Evolutionary conservation across 257 asterid species (phyloP).

Genomic region (Schizonepeta tenuifolia): DNA sequence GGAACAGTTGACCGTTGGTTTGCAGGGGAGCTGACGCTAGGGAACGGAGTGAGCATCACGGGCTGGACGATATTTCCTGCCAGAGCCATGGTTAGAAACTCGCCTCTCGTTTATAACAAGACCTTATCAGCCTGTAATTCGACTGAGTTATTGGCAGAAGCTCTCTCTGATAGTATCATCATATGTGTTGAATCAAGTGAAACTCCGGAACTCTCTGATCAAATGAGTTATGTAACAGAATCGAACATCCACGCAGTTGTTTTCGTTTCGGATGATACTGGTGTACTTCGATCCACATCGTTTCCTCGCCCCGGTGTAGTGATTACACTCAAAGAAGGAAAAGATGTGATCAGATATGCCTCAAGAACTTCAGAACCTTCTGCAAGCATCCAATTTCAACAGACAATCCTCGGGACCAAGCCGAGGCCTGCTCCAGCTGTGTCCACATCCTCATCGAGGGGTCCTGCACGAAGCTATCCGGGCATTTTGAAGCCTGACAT

Average conservation of each 20-base stretch:
- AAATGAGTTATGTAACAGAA: conserved; percentile 25
- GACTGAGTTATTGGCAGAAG: conserved; percentile 32
- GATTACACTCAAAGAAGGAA: conserved; percentile 44
- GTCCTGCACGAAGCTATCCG: conserved; percentile 53
- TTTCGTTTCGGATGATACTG: conserved; percentile 42
- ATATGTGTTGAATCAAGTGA: conserved; percentile 41
- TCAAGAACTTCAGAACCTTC: conserved; percentile 28
- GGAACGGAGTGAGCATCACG: conserved; percentile 35
- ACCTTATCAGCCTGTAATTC: conserved; percentile 52
- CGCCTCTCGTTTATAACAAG: conserved; percentile 46
- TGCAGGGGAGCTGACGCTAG: conserved; percentile 46
- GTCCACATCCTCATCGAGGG: conserved; percentile 49
- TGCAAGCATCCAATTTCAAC: conserved; percentile 54
- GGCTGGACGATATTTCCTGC: conserved; percentile 59
- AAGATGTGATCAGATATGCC: conserved; percentile 44
- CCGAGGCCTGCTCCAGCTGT: conserved; percentile 59
- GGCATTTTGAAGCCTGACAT: conserved; percentile 64
- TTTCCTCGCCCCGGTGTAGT: conserved; percentile 50
- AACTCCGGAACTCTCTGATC: conserved; percentile 20
- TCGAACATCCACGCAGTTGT: conserved; percentile 44
- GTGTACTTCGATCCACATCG: conserved; percentile 27
- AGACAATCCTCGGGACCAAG: conserved; percentile 50
- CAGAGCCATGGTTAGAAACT: conserved; percentile 37
- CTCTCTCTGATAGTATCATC: conserved; percentile 33
- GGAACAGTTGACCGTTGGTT: conserved; percentile 60